These are phyloP conservation scores for Geotrichum citri-aurantii DNA, from an alignment of 1,139 yeast genomes.

Conservation along the genomic window DNA sequence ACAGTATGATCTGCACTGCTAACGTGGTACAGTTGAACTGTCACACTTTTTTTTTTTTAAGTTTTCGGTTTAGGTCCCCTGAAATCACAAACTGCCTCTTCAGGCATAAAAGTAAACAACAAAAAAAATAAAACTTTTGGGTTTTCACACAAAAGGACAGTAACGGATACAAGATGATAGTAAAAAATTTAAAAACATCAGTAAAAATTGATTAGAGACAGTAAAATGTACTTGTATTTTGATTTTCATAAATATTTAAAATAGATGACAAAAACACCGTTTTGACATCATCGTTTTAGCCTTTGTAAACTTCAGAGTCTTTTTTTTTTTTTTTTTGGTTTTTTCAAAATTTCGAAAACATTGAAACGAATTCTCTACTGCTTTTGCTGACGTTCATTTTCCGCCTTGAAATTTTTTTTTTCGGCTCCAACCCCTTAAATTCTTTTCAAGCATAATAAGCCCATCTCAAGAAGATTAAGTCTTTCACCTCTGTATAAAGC, in stretches of 20 bases:
- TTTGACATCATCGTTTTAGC: too few relatives aligned
- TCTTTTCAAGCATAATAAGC: neutral
- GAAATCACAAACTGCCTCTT: neutral
- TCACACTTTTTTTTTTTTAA: neutral
- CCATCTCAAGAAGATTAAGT: neutral
- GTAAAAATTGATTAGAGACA: too few relatives aligned
- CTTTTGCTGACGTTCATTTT: neutral
- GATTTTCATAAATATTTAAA: too few relatives aligned
- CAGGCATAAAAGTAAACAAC: neutral
- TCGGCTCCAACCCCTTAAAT: neutral
- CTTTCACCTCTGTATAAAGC: neutral
- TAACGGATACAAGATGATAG: too few relatives aligned
- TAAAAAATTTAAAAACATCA: too few relatives aligned
- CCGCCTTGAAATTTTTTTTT: constrained; percentile 1
- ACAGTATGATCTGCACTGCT: neutral
- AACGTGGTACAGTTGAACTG: neutral
- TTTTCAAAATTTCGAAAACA: neutral
- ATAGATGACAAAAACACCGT: too few relatives aligned
- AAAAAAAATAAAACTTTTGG: neutral
- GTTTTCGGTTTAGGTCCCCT: neutral
- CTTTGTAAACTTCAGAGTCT: neutral
- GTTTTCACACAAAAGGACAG: too few relatives aligned
- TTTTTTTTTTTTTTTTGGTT: neutral
- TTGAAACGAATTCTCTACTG: neutral
- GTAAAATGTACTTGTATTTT: too few relatives aligned